Conservation (phyloP, 306 rosid genomes). For the Rosa rugosa region DNA sequence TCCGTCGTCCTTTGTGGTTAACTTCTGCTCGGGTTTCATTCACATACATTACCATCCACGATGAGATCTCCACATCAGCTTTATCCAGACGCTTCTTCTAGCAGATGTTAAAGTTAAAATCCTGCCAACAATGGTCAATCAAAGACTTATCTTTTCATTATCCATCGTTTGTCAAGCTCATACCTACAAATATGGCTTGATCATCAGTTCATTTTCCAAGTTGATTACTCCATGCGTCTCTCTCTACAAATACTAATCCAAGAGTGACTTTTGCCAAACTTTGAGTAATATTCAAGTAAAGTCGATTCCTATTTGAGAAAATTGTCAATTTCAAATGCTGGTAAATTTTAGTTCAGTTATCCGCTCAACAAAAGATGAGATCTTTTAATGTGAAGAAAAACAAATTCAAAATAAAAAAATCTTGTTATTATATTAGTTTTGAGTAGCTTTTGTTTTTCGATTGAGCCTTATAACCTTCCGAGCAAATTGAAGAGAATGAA, state of each 20-base stretch:
- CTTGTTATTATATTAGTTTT: too few species aligned
- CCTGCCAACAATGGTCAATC: neutral
- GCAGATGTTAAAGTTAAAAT: neutral
- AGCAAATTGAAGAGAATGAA: too few species aligned
- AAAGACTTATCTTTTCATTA: neutral
- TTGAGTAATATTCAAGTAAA: neutral
- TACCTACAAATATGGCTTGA: neutral
- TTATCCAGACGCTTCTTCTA: constrained; percentile 13
- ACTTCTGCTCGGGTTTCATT: constrained; percentile 2
- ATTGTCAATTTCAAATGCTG: too few species aligned
- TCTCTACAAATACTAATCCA: neutral
- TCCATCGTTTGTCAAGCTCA: neutral
- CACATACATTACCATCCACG: neutral
- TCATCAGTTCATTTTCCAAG: neutral
- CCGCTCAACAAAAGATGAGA: neutral
- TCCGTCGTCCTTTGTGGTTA: neutral
- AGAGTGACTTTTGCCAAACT: neutral
- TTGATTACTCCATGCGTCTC: neutral
- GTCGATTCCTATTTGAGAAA: too few species aligned
- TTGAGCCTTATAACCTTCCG: too few species aligned
- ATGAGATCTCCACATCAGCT: constrained; percentile 28
- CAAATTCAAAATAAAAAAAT: too few species aligned
- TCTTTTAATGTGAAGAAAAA: too few species aligned
- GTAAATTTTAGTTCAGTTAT: too few species aligned
- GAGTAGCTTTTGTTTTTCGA: too few species aligned